Evolutionary conservation across 257 asterid genomes (phyloP).

Genomic region (Solanum gracilifrons): DNA sequence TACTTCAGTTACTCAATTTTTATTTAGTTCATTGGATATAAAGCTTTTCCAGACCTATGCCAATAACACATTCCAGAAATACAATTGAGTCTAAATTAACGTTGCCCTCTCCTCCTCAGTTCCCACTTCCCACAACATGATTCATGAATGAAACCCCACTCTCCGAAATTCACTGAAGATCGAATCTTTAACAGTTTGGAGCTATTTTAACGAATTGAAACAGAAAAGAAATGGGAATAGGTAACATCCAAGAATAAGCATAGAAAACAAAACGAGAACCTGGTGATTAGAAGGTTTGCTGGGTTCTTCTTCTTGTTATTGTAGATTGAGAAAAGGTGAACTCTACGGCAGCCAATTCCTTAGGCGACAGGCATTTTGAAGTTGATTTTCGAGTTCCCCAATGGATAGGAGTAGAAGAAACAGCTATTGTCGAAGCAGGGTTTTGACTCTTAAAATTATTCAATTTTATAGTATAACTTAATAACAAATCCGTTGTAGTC

Average conservation of each 20-base stretch:
- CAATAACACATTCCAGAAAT: background rate
- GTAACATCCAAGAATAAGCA: background rate
- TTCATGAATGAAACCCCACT: background rate
- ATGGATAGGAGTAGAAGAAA: background rate
- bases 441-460: background rate
- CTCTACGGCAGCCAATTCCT: background rate
- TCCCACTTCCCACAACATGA: background rate
- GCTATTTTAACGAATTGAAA: background rate
- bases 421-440: background rate
- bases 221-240: background rate
- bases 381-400: background rate
- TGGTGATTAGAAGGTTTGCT: background rate
- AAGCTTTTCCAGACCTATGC: background rate
- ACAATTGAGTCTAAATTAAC: background rate
- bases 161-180: background rate
- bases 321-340: background rate
- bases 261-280: background rate
- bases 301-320: background rate
- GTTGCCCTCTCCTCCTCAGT: background rate
- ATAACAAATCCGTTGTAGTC: constrained; percentile 71
- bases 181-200: background rate
- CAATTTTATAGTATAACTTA: accelerated
- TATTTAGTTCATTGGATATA: background rate
- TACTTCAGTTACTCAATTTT: background rate
- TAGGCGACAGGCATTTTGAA: background rate